Evolutionary conservation across 2,329 filamentous ascomycete genomes (phyloP), one percentile per base, ranked within the genome.

Genomic region (Colletotrichum sp.): DNA sequence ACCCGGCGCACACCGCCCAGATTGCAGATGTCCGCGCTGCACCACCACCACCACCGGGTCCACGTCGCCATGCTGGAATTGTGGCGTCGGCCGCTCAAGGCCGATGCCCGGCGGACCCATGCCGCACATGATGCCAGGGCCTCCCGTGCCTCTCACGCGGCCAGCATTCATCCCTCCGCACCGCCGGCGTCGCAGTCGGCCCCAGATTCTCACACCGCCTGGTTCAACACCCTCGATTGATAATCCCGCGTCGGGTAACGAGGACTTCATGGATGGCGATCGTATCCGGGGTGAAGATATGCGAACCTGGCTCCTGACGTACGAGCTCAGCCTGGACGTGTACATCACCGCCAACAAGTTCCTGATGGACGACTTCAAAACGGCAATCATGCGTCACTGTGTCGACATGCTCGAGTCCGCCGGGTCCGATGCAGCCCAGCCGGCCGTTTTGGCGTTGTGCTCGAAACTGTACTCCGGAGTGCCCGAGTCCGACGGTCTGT

Each of bases 271-370:
- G 76, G 78, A 78, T 32, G 78, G 73, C 29, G 78, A 80, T n/a
- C 84, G 86, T 67, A 86, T 89, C 80, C 81, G 82, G 8, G 83
- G 83, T 36, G 86, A 88, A 77, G 88, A 89, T 79, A 79, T 89
- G 76, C 83, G 84, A 16, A 87, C 87, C 6, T 90, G 88, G 87
- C 83, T 88, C 5, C 81, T 88, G 64, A 81, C 86, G 3, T 89
- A 88, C 78, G 84, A 87, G 77, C 83, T 89, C 44, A 86, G 86
- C 78, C 78, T 90, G 15, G 86, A 89, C 69, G 87, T 89, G 15
- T 89, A 90, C 80, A 86, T 89, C 68, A 86, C 87, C 69, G 88
- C 88, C 9, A 84, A 88, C 77, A 85, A 86, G 68, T 89, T 86
- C 79, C 82, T 89, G 69, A 85, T 90, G 79, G 84, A 86, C 30